phyloP scores from a whole-genome alignment of 257 asterid species.

The Jaltomata sinuosa region DNA sequence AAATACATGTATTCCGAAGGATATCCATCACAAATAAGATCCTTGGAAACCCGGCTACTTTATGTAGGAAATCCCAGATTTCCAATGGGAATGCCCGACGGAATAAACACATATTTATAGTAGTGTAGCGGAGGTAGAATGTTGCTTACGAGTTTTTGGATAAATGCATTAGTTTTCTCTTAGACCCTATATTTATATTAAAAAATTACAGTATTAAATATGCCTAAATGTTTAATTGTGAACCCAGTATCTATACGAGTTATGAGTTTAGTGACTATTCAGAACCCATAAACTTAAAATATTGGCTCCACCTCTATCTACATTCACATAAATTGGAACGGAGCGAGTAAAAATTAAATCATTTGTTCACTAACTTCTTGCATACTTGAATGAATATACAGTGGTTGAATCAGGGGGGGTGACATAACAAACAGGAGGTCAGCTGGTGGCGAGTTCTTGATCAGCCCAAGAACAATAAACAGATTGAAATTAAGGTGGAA shows the following conservation, averaged over 20 bases:
- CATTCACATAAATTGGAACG: no score
- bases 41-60: no score
- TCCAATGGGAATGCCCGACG: no score
- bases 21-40: no score
- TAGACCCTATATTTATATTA: neutral
- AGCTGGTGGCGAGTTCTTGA: slow-evolving; percentile 24
- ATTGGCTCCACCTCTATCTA: neutral
- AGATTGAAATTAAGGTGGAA: slow-evolving; percentile 43
- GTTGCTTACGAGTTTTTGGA: neutral
- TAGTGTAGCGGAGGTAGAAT: neutral
- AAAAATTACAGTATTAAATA: no score
- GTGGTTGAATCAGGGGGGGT: slow-evolving; percentile 73
- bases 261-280: neutral
- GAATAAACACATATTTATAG: neutral
- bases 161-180: neutral
- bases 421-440: slow-evolving; percentile 45
- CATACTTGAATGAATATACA: slow-evolving; percentile 2
- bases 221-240: no score
- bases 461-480: slow-evolving; percentile 24
- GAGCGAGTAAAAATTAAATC: neutral
- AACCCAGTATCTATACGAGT: neutral
- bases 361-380: neutral
- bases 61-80: no score
- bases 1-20: no score
- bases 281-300: neutral